phyloP scores from a whole-genome alignment of 2,329 filamentous ascomycete genomes.

The Tolypocladium guangdongense region DNA sequence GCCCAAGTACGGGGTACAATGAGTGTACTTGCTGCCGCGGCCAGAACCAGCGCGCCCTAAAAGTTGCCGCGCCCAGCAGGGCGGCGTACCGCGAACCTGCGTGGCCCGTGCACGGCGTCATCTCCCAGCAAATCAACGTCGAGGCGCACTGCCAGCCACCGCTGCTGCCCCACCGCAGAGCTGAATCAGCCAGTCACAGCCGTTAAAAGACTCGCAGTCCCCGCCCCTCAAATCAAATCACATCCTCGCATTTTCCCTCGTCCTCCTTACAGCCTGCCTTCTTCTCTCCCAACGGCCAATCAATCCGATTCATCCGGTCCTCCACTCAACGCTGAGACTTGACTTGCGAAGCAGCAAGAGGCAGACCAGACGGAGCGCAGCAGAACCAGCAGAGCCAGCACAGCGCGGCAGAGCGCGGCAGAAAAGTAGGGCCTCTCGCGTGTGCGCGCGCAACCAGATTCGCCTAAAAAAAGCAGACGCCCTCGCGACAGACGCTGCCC shows the following conservation, averaged over 20 bases:
- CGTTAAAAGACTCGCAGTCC: slow-evolving; percentile 30
- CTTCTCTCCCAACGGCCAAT: slow-evolving; percentile 34
- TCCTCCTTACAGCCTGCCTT: slow-evolving; percentile 24
- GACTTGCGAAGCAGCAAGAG: slow-evolving; percentile 8
- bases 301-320: slow-evolving; percentile 27
- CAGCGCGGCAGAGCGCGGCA: not conserved
- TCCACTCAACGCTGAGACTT: slow-evolving; percentile 21
- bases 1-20: not conserved
- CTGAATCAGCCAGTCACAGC: slow-evolving; percentile 41
- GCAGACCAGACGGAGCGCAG: slow-evolving; percentile 6
- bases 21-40: not conserved
- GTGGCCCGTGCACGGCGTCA: slow-evolving; percentile 17
- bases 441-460: slow-evolving; percentile 12
- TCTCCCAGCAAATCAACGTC: slow-evolving; percentile 19
- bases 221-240: slow-evolving; percentile 38
- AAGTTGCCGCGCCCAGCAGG: not conserved
- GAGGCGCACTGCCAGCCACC: slow-evolving; percentile 14
- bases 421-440: slow-evolving; percentile 8
- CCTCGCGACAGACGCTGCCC: not conserved
- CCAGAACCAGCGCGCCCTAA: not conserved
- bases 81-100: not conserved
- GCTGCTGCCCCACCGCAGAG: slow-evolving; percentile 22
- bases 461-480: slow-evolving; percentile 3
- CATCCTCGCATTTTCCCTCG: slow-evolving; percentile 32
- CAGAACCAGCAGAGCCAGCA: too few species aligned